A percentile compares a stretch with the other conserved stretches of the same genome.
phyloP scores from a whole-genome alignment of 2,329 filamentous ascomycete species.

The Monosporascus sp. region DNA sequence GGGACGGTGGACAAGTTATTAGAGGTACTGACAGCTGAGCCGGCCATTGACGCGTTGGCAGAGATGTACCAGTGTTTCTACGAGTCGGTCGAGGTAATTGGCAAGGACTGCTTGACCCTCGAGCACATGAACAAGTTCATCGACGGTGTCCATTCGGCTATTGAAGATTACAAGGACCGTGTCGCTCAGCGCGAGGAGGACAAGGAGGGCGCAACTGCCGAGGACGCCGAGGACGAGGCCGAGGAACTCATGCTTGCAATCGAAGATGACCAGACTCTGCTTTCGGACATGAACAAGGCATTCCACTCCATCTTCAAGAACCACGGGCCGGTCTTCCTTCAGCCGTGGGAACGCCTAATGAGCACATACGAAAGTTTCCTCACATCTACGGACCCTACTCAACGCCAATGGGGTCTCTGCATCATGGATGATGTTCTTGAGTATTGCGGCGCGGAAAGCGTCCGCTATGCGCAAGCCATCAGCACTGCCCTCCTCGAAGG shows the following conservation, averaged over 20 bases:
- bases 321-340: slow-evolving; percentile 78
- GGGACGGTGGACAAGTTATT: slow-evolving; percentile 84
- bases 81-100: slow-evolving; percentile 91
- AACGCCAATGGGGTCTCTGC: slow-evolving; percentile 97
- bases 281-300: slow-evolving; percentile 99
- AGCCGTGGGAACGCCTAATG: slow-evolving; percentile 81
- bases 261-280: slow-evolving; percentile 91
- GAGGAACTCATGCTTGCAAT: slow-evolving; percentile 87
- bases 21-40: slow-evolving; percentile 88
- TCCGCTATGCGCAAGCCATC: slow-evolving; percentile 80
- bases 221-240: slow-evolving; percentile 85
- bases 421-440: slow-evolving; percentile 98
- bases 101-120: slow-evolving; percentile 71
- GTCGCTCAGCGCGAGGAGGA: slow-evolving; percentile 82
- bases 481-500: slow-evolving; percentile 81
- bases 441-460: slow-evolving; percentile 87
- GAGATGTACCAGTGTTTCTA: slow-evolving; percentile 99
- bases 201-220: slow-evolving; percentile 63
- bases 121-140: slow-evolving; percentile 86
- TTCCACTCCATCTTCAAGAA: slow-evolving; percentile 99
- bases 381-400: slow-evolving; percentile 74
- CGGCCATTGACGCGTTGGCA: slow-evolving; percentile 89
- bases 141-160: slow-evolving; percentile 73
- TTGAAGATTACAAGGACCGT: slow-evolving; percentile 89
- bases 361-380: slow-evolving; percentile 83